Conservation (phyloP, 2,329 filamentous ascomycete species). For the Pseudogymnoascus sp. region DNA sequence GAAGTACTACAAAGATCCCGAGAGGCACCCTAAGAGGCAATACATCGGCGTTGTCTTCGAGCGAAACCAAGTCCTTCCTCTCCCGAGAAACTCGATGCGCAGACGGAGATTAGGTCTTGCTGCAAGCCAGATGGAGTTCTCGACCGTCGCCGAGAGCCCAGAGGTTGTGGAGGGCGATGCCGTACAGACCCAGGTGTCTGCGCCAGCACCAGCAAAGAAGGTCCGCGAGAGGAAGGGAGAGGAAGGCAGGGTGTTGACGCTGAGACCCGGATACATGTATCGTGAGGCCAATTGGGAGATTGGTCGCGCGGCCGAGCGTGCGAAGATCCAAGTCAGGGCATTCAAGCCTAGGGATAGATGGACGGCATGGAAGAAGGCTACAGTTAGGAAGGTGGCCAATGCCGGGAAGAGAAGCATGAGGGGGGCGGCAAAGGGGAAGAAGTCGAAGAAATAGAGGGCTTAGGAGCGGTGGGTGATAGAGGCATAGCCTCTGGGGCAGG, state of each 20-base stretch:
- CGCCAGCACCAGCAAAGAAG: slow-evolving; percentile 11
- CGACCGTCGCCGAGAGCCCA: slow-evolving; percentile 14
- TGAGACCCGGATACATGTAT: slow-evolving; percentile 54
- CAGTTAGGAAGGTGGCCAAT: slow-evolving; percentile 39
- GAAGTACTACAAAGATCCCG: slow-evolving; percentile 89
- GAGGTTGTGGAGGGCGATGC: slow-evolving; percentile 9
- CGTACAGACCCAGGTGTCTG: slow-evolving; percentile 12
- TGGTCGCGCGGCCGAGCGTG: slow-evolving; percentile 53
- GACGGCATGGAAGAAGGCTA: slow-evolving; percentile 55
- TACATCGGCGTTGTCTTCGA: slow-evolving; percentile 93
- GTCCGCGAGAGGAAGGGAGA: slow-evolving; percentile 26
- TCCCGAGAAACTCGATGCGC: slow-evolving; percentile 63
- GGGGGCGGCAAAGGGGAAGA: slow-evolving; percentile 32
- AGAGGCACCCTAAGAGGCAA: slow-evolving; percentile 73
- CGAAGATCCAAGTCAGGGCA: slow-evolving; percentile 47
- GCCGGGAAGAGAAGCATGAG: slow-evolving; percentile 46
- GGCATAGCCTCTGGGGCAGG: neutral
- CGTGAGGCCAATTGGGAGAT: slow-evolving; percentile 61
- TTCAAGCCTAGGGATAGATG: slow-evolving; percentile 49
- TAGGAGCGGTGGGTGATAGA: neutral
- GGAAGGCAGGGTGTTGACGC: slow-evolving; percentile 28
- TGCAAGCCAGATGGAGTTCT: slow-evolving; percentile 37
- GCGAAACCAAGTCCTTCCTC: slow-evolving; percentile 71
- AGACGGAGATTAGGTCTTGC: slow-evolving; percentile 70
- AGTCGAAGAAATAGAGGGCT: slow-evolving; percentile 3